These are phyloP conservation scores for Thuja plicata DNA, from an alignment of 83 land plant genomes.

Conservation along the genomic window DNA sequence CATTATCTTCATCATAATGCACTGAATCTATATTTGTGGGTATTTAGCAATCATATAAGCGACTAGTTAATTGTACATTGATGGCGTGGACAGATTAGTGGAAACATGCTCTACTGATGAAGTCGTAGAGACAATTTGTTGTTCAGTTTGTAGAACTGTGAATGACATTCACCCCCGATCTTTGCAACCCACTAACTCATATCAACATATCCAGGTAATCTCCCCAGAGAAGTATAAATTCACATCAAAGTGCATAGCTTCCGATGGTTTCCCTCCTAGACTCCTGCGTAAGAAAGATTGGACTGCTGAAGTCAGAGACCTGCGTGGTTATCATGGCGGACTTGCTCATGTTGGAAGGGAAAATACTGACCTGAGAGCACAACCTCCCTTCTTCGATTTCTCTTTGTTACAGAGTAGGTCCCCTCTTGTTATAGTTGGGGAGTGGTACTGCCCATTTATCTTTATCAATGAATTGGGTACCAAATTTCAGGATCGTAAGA, in stretches of 20 bases:
- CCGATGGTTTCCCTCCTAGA: slow-evolving; percentile 33
- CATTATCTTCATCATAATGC: no score
- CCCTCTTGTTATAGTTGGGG: no score
- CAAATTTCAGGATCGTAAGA: no score
- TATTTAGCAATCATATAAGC: no score
- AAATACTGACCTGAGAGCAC: no score
- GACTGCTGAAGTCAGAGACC: neutral
- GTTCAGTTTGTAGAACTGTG: slow-evolving; percentile 13
- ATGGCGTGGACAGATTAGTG: slow-evolving; percentile 19
- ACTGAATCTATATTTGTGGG: no score
- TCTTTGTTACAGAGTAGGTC: no score
- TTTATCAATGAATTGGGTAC: no score
- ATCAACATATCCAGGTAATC: slow-evolving; percentile 32
- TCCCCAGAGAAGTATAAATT: slow-evolving; percentile 5
- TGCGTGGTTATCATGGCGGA: slow-evolving; percentile 6
- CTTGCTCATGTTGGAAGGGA: slow-evolving; percentile 19
- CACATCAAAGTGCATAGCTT: slow-evolving; percentile 24
- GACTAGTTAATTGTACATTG: no score
- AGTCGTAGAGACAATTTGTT: slow-evolving; percentile 29
- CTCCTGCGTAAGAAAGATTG: slow-evolving; percentile 31
- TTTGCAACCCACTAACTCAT: slow-evolving; percentile 21
- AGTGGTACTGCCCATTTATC: no score
- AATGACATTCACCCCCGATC: slow-evolving; percentile 19
- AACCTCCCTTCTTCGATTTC: no score
- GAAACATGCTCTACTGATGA: slow-evolving; percentile 34